Percentiles rank a stretch among this genome's conserved stretches.
phyloP scores from a whole-genome alignment of 176 grass and related monocot genomes.

The Carex myosuroides region DNA sequence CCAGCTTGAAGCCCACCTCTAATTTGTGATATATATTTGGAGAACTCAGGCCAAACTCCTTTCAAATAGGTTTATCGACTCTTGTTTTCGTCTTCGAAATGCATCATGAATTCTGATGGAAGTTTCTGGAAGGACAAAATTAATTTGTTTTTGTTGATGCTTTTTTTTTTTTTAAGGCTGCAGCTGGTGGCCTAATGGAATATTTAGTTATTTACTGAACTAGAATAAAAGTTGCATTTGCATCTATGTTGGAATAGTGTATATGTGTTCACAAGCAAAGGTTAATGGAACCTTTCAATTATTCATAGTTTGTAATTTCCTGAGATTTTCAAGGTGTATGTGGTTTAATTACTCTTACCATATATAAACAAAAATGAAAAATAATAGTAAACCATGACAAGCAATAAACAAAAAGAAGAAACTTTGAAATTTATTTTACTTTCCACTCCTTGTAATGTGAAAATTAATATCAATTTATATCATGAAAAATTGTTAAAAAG shows the following conservation, averaged over 20 bases:
- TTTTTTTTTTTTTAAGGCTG: background rate
- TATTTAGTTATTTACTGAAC: background rate
- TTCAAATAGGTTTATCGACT: background rate
- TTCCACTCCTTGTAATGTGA: background rate
- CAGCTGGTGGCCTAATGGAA: background rate
- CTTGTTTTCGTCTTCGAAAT: background rate
- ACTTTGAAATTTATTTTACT: background rate
- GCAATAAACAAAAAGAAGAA: background rate
- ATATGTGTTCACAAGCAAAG: background rate
- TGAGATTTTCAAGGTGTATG: background rate
- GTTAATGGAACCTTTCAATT: background rate
- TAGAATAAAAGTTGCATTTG: background rate
- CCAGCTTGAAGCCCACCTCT: background rate
- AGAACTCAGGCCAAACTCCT: constrained; percentile 9
- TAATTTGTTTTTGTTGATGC: background rate
- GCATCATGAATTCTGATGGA: constrained; percentile 11
- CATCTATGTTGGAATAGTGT: background rate
- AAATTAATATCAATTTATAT: background rate
- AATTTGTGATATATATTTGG: constrained; percentile 5
- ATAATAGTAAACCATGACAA: background rate
- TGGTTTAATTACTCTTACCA: background rate
- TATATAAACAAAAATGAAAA: background rate
- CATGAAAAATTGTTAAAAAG: background rate
- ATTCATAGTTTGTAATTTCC: background rate
- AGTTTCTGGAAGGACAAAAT: constrained; percentile 5